Evolutionary conservation across 257 asterid genomes (phyloP).

Genomic region (Orobanche coerulescens): DNA sequence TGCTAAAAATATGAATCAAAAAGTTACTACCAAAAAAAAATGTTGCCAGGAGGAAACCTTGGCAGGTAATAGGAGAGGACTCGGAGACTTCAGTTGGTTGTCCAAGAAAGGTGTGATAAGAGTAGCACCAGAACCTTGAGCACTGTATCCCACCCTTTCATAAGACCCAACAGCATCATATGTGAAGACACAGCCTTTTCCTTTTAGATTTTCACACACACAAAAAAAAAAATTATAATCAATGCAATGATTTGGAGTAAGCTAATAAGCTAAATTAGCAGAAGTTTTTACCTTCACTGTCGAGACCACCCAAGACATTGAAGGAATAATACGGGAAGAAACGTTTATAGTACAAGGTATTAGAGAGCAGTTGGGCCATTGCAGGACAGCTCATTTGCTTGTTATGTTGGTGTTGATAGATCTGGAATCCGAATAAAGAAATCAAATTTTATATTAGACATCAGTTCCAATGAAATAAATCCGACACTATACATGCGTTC

Average conservation of each 20-base stretch:
- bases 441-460: neutral
- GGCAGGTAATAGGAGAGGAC: slow-evolving; percentile 54
- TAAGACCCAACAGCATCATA: slow-evolving; percentile 96
- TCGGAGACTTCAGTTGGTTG: slow-evolving; percentile 64
- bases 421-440: slow-evolving; percentile 29
- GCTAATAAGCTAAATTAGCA: neutral
- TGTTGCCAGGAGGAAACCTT: slow-evolving; percentile 26
- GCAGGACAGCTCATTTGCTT: slow-evolving; percentile 99
- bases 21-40: neutral
- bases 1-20: neutral
- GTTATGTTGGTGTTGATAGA: slow-evolving; percentile 89
- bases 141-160: slow-evolving; percentile 95
- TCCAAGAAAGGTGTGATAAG: slow-evolving; percentile 94
- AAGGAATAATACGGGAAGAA: slow-evolving; percentile 86
- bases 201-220: slow-evolving; percentile 34
- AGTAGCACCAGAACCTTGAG: slow-evolving; percentile 94
- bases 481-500: neutral
- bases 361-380: slow-evolving; percentile 89
- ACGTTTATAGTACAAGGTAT: slow-evolving; percentile 82
- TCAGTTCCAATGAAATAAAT: neutral
- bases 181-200: slow-evolving; percentile 96
- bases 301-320: slow-evolving; percentile 95
- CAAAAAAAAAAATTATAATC: slow-evolving; percentile 12
- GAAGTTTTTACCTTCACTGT: slow-evolving; percentile 62
- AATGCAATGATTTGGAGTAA: neutral